Conservation (phyloP, 2,329 filamentous ascomycete species). For the Verticillium dahliae region DNA sequence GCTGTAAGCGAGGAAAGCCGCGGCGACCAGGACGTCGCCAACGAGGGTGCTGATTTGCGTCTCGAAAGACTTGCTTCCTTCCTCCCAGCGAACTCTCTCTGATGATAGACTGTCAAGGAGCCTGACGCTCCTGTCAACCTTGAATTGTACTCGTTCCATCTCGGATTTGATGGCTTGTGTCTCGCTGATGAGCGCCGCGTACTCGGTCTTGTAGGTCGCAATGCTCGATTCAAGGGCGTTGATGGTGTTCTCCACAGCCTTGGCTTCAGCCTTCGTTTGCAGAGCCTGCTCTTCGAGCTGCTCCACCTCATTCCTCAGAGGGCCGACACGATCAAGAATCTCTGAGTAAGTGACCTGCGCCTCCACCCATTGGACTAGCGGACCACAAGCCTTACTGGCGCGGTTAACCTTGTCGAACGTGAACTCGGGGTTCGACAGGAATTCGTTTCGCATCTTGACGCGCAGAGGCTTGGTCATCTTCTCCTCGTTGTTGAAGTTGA, state of each 20-base stretch:
- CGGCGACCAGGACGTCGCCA: conserved; percentile 91
- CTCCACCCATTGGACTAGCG: conserved; percentile 92
- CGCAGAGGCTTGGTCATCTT: conserved; percentile 84
- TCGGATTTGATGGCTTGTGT: conserved; percentile 95
- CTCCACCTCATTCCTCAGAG: conserved; percentile 81
- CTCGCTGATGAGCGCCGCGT: conserved; percentile 91
- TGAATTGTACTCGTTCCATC: conserved; percentile 94
- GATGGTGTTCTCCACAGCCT: conserved; percentile 86
- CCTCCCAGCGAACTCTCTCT: conserved; percentile 89
- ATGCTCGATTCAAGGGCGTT: conserved; percentile 81
- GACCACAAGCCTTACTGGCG: conserved; percentile 93
- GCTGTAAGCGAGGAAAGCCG: conserved; percentile 93
- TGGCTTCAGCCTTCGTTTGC: conserved; percentile 88
- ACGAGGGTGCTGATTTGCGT: conserved; percentile 96
- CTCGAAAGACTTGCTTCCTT: conserved; percentile 95
- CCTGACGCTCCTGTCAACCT: conserved; percentile 93
- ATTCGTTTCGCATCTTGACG: conserved; percentile 87
- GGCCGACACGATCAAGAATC: conserved; percentile 89
- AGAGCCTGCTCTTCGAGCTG: conserved; percentile 82
- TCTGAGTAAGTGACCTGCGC: conserved; percentile 98
- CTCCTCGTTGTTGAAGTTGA: conserved; percentile 91
- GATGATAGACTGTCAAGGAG: conserved; percentile 92
- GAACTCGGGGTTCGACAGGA: conserved; percentile 87
- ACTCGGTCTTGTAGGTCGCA: conserved; percentile 90
- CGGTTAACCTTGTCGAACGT: conserved; percentile 95